These are phyloP conservation scores for Lactarius sanguifluus DNA, from an alignment of 768 basidiomycete species.

Conservation along the genomic window DNA sequence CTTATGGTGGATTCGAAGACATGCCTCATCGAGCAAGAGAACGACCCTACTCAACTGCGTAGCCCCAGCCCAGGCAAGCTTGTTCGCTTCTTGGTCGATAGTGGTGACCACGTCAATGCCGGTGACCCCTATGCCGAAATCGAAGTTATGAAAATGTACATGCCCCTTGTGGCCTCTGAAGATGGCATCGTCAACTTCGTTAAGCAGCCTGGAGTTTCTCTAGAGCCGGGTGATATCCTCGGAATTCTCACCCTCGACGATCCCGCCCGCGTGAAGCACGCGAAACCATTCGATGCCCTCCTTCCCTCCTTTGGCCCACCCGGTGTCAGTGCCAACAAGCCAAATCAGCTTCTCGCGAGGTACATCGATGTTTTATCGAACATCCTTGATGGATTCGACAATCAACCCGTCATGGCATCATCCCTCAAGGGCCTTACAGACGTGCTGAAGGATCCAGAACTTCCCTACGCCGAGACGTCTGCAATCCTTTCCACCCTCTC, in stretches of 20 bases:
- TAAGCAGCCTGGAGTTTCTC: conserved; percentile 96
- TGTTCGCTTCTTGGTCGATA: conserved; percentile 91
- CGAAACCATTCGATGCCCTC: conserved; percentile 96
- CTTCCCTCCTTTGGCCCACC: conserved; percentile 87
- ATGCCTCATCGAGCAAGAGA: conserved; percentile 98
- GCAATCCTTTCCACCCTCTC: conserved; percentile 86
- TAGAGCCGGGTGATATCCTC: conserved; percentile 95
- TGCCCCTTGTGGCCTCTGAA: conserved; percentile 93
- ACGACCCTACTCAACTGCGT: conserved; percentile 95
- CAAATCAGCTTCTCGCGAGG: conserved; percentile 79
- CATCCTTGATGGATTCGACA: conserved; percentile 96
- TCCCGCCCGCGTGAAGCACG: conserved; percentile 94
- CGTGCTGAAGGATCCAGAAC: conserved; percentile 78
- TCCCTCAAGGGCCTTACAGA: conserved; percentile 85
- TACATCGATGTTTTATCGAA: conserved; percentile 79
- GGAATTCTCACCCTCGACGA: conserved; percentile 97
- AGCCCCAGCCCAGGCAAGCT: conserved; percentile 97
- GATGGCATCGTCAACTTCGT: conserved; percentile 94
- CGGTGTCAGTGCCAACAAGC: conserved; percentile 81
- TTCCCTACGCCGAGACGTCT: conserved; percentile 83
- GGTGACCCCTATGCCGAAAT: conserved; percentile 98
- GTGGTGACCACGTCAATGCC: conserved; percentile 94
- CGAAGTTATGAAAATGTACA: conserved; percentile 99
- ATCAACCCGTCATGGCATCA: conserved; percentile 84
- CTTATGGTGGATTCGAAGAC: conserved; percentile 97